These are phyloP conservation scores for Suillus variegatus DNA, from an alignment of 768 basidiomycete genomes.

Conservation along the genomic window DNA sequence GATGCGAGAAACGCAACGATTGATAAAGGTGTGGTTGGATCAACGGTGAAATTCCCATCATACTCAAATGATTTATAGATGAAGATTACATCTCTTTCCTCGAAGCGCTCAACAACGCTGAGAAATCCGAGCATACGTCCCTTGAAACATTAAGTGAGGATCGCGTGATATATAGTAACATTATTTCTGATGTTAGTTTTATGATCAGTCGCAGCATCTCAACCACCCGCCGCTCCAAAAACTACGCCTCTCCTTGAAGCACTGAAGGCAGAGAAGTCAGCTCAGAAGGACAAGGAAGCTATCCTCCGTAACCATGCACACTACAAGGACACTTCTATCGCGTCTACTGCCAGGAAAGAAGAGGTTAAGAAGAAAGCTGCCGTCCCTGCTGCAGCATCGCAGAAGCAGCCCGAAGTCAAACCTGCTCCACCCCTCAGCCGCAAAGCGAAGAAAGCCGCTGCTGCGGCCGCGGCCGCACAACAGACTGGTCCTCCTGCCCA, in stretches of 20 bases:
- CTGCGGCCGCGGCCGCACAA: constrained; percentile 23
- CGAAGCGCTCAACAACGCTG: constrained; percentile 59
- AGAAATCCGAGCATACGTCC: constrained; percentile 57
- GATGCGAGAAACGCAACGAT: constrained; percentile 88
- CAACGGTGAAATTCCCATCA: constrained; percentile 6
- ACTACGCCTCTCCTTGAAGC: constrained; percentile 93
- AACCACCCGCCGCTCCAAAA: constrained; percentile 63
- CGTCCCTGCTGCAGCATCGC: constrained; percentile 11
- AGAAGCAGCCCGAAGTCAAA: constrained; percentile 37
- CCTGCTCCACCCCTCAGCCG: constrained; percentile 33
- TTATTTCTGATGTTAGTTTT: not conserved
- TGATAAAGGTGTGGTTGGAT: constrained; percentile 65
- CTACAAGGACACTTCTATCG: constrained; percentile 53
- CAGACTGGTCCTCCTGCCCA: constrained; percentile 24
- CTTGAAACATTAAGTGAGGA: constrained; percentile 64
- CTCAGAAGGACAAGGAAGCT: constrained; percentile 70
- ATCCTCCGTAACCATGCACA: constrained; percentile 74
- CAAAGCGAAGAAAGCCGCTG: constrained; percentile 35
- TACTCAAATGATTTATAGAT: constrained; percentile 44
- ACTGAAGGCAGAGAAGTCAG: constrained; percentile 73
- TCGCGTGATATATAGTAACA: not conserved
- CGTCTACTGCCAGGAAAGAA: constrained; percentile 33
- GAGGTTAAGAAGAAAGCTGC: constrained; percentile 42
- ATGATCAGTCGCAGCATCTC: constrained; percentile 60
- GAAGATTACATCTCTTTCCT: constrained; percentile 85